These are phyloP conservation scores for Borovskyia barvae DNA, from an alignment of 208 protist species.

Conservation along the genomic window DNA sequence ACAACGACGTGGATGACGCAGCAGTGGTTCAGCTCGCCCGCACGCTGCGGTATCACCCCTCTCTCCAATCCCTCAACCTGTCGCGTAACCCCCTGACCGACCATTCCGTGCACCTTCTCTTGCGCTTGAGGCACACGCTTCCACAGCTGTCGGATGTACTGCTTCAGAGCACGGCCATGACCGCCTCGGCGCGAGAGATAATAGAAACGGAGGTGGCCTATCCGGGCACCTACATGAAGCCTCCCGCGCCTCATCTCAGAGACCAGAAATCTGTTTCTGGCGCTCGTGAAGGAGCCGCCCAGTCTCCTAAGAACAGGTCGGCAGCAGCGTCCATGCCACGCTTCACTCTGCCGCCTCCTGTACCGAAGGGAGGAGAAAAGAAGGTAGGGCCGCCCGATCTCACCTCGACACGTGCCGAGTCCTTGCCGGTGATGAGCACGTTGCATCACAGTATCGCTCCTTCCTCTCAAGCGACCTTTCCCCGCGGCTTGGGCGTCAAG, in stretches of 20 bases:
- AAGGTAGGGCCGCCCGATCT: neutral
- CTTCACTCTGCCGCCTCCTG: slow-evolving; percentile 8
- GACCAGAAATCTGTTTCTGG: neutral
- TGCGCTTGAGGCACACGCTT: slow-evolving; percentile 34
- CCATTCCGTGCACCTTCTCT: slow-evolving; percentile 21
- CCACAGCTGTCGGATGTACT: slow-evolving; percentile 30
- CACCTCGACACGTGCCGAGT: slow-evolving; percentile 7
- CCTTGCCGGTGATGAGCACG: neutral
- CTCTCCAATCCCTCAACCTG: slow-evolving; percentile 44
- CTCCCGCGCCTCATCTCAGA: neutral
- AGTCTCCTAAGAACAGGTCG: neutral
- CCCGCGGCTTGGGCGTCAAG: neutral
- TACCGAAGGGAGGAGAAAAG: neutral
- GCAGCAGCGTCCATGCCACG: neutral
- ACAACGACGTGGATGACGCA: slow-evolving; percentile 53
- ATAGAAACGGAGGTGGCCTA: slow-evolving; percentile 22
- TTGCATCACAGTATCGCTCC: neutral
- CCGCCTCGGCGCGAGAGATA: slow-evolving; percentile 11
- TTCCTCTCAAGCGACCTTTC: neutral
- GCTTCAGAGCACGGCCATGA: slow-evolving; percentile 41
- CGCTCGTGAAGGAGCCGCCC: too few relatives aligned
- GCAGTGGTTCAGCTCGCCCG: slow-evolving; percentile 22
- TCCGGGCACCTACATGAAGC: slow-evolving; percentile 4
- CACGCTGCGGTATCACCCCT: slow-evolving; percentile 37
- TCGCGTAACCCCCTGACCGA: slow-evolving; percentile 61